phyloP scores from a whole-genome alignment of 2,329 filamentous ascomycete genomes.

The Rhynchosporium secalis region DNA sequence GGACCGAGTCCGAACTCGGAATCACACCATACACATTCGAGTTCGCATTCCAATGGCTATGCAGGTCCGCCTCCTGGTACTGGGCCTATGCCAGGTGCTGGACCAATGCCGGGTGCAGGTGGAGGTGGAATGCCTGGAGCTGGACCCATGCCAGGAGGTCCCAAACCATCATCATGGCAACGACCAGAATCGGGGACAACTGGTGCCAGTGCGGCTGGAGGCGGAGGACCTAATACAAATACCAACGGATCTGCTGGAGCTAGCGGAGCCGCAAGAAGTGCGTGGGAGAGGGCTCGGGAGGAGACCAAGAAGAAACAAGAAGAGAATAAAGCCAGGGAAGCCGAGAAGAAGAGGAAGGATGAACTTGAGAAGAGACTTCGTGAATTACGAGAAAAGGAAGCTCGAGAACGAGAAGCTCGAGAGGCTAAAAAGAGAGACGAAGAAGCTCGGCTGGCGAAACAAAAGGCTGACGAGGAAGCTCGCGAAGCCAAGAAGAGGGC shows the following conservation, averaged over 20 bases:
- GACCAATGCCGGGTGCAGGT: slow-evolving; percentile 16
- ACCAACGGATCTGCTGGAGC: slow-evolving; percentile 17
- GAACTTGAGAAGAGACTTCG: slow-evolving; percentile 54
- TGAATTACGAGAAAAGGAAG: slow-evolving; percentile 58
- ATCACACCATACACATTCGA: slow-evolving; percentile 28
- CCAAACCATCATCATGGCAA: slow-evolving; percentile 33
- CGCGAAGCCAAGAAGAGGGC: slow-evolving; percentile 33
- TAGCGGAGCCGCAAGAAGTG: slow-evolving; percentile 44
- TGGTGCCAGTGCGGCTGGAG: slow-evolving; percentile 27
- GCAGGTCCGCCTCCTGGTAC: slow-evolving; percentile 34
- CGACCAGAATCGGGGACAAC: slow-evolving; percentile 29
- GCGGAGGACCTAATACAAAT: slow-evolving; percentile 28
- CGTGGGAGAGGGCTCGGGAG: slow-evolving; percentile 70
- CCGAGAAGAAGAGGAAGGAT: slow-evolving; percentile 60
- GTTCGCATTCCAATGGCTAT: slow-evolving; percentile 33
- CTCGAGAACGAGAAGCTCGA: slow-evolving; percentile 39
- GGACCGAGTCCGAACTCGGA: slow-evolving; percentile 26
- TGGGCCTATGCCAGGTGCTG: slow-evolving; percentile 28
- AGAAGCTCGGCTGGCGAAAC: slow-evolving; percentile 14
- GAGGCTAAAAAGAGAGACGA: slow-evolving; percentile 16
- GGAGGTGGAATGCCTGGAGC: slow-evolving; percentile 18
- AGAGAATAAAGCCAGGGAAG: slow-evolving; percentile 61
- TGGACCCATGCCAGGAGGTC: slow-evolving; percentile 25
- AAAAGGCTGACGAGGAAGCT: slow-evolving; percentile 17
- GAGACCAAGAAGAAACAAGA: slow-evolving; percentile 67